phyloP scores from a whole-genome alignment of 2,329 filamentous ascomycete species.

The Botrytis deweyae region DNA sequence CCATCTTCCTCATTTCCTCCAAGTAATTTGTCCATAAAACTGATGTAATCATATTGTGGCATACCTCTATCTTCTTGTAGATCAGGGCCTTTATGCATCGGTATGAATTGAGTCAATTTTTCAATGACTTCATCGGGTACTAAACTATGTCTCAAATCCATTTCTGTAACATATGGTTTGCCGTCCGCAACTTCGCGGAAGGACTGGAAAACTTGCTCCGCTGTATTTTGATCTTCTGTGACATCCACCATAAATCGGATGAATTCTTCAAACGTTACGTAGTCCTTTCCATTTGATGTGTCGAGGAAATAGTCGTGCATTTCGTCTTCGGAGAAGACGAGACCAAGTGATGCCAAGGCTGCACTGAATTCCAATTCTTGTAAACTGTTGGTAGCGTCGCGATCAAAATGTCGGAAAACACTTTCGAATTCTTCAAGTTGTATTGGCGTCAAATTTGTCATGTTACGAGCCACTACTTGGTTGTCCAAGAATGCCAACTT shows the following conservation, averaged over 20 bases:
- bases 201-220: conserved; percentile 96
- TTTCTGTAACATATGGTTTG: conserved; percentile 97
- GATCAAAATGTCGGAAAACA: conserved; percentile 96
- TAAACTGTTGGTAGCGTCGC: conserved; percentile 84
- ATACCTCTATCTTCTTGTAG: conserved; percentile 79
- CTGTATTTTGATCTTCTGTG: conserved; percentile 97
- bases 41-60: conserved; percentile 93
- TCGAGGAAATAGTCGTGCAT: conserved; percentile 95
- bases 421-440: conserved; percentile 98
- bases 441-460: conserved; percentile 98
- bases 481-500: conserved; percentile 97
- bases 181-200: conserved; percentile 97
- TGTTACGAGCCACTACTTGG: conserved; percentile 95
- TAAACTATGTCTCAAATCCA: conserved; percentile 90
- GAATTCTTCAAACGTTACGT: conserved; percentile 96
- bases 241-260: conserved; percentile 99
- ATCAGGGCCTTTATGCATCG: conserved; percentile 78
- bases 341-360: conserved; percentile 86
- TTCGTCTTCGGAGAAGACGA: conserved; percentile 96
- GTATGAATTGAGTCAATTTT: conserved; percentile 84
- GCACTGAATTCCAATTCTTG: conserved; percentile 95
- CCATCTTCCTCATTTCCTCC: conserved; percentile 32
- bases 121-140: conserved; percentile 98
- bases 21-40: conserved; percentile 91
- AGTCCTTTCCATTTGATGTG: conserved; percentile 74